A percentile compares a stretch with the other conserved stretches of the same genome.
Conservation (phyloP, 1,139 yeast genomes). For the Yamadazyma triangularis region DNA sequence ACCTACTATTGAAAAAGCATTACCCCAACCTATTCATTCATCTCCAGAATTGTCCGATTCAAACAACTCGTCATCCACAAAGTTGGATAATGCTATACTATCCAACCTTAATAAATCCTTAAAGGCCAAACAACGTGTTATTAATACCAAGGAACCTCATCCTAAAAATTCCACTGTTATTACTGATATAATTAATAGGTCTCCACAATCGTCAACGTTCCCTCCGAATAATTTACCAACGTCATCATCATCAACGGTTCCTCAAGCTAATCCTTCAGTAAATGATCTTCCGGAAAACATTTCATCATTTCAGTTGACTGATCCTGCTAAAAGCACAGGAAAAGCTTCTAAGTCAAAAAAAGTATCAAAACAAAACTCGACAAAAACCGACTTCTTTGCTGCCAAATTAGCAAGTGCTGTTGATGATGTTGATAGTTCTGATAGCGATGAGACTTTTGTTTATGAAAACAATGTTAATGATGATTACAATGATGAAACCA, state of each 20-base stretch:
- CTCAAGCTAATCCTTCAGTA: slow-evolving; percentile 4
- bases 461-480: slow-evolving; percentile 53
- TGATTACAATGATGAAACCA: slow-evolving; percentile 2
- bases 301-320: slow-evolving; percentile 11
- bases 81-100: slow-evolving; percentile 27
- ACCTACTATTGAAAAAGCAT: no score
- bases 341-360: slow-evolving; percentile 14
- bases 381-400: slow-evolving; percentile 90
- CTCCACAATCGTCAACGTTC: slow-evolving; percentile 27
- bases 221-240: slow-evolving; percentile 12
- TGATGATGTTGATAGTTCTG: slow-evolving; percentile 81
- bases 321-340: slow-evolving; percentile 4
- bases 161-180: slow-evolving; percentile 32
- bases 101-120: slow-evolving; percentile 36
- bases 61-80: slow-evolving; percentile 10
- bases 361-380: slow-evolving; percentile 28
- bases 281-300: slow-evolving; percentile 6
- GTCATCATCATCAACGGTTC: slow-evolving; percentile 3
- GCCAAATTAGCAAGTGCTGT: slow-evolving; percentile 93
- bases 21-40: slow-evolving; percentile 1
- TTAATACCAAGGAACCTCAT: slow-evolving; percentile 33
- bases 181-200: slow-evolving; percentile 31
- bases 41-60: slow-evolving; percentile 2
- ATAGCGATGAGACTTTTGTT: slow-evolving; percentile 90
- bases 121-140: slow-evolving; percentile 39